phyloP scores from a whole-genome alignment of 495 filamentous ascomycete genomes.

The Neurospora discreta region DNA sequence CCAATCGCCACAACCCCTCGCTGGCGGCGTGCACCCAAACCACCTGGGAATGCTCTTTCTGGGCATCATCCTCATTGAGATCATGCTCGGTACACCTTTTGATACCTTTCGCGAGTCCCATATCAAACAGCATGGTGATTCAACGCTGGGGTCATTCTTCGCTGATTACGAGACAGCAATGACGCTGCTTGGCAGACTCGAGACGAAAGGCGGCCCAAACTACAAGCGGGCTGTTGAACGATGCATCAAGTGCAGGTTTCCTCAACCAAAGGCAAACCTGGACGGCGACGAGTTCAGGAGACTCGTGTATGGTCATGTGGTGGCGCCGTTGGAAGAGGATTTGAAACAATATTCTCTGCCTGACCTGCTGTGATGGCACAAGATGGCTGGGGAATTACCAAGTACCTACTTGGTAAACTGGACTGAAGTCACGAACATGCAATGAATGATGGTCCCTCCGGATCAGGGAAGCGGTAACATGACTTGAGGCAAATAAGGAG shows the following conservation, averaged over 20 bases:
- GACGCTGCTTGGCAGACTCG: not conserved
- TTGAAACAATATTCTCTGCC: not conserved
- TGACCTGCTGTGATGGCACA: not conserved
- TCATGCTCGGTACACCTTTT: slow-evolving; percentile 3
- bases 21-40: not conserved
- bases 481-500: not conserved
- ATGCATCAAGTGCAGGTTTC: not conserved
- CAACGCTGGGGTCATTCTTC: not conserved
- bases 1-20: not conserved
- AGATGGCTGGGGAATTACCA: not conserved
- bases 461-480: not conserved
- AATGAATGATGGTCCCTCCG: not conserved
- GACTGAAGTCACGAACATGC: not conserved
- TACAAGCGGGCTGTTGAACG: slow-evolving; percentile 8
- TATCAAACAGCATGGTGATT: not conserved
- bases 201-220: not conserved
- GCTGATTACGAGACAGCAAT: not conserved
- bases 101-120: not conserved
- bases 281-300: not conserved
- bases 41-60: slow-evolving; percentile 2
- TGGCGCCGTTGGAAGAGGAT: not conserved
- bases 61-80: slow-evolving; percentile 12
- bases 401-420: not conserved
- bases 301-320: not conserved
- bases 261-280: not conserved